Evolutionary conservation across 805 yeast species (phyloP), one percentile per base, ranked within the genome.

Genomic region (Metschnikowia koreensis): DNA sequence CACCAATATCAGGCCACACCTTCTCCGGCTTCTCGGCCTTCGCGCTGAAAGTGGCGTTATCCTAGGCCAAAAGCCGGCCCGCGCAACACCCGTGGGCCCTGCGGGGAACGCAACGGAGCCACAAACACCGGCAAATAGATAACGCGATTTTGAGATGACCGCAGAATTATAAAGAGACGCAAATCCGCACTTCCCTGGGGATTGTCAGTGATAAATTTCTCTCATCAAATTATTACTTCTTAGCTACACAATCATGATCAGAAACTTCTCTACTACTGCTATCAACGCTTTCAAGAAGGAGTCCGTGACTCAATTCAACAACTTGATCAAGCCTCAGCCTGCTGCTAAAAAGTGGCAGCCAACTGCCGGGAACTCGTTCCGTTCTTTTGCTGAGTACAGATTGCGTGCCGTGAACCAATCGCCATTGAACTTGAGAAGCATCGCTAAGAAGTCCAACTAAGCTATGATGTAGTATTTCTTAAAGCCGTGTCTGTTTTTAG

Each of bases 321-420:
- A 62, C 57, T 54, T 65, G 48, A 52, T 59, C 41, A 55, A 60
- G 57, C 56, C 62, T 36, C 48, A 55, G 41, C 62, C 60, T 22
- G 57, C 58, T 5, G 55, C 57, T 37, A 55, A 60, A 53, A 71
- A 69, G 60, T 71, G 75, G 74, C 61, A 62, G 47, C 76, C 76
- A 16, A 68, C 70, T 16, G 55, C 65, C 44, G 76, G 76, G 38
- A 65, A 71, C 60, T 65, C 75, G 17, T 74, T 70, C 62, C 65
- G 76, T 51, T 66, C 75, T 4, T 74, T 74, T 60, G 76, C 76
- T 39, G 78, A 74, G 57, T 74, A 74, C 65, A 65, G 79, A 56
- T 70, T 74, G 61, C 67, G 69, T 53, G 76, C 64, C 8, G 66
- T 67, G 41, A 68, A 74, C 64, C 77, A 73, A 53, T 64, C 71